Conservation (phyloP, 2,329 filamentous ascomycete species). For the Trichoderma koningiopsis region DNA sequence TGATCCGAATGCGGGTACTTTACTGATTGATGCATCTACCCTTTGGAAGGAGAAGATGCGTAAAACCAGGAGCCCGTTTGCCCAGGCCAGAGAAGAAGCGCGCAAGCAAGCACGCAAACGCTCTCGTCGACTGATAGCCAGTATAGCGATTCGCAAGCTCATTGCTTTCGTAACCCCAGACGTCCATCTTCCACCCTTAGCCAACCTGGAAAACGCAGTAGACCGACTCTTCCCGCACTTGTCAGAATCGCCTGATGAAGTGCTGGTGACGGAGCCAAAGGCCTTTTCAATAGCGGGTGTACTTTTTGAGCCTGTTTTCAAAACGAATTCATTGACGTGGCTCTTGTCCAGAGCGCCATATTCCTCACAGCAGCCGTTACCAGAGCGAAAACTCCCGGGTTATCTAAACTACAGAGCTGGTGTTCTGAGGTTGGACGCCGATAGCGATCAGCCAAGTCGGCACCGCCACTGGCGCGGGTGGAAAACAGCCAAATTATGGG, state of each 20-base stretch:
- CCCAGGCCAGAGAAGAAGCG: constrained; percentile 32
- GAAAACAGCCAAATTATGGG: constrained; percentile 49
- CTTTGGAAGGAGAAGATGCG: constrained; percentile 28
- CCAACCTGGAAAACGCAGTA: constrained; percentile 50
- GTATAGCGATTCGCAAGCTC: constrained; percentile 51
- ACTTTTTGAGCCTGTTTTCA: constrained; percentile 41
- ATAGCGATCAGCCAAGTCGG: constrained; percentile 23
- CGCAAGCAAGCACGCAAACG: constrained; percentile 36
- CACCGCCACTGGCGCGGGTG: constrained; percentile 36
- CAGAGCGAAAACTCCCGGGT: constrained; percentile 33
- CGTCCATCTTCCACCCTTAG: constrained; percentile 44
- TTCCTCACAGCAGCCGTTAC: constrained; percentile 41
- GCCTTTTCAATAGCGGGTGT: constrained; percentile 47
- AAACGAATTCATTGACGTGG: constrained; percentile 40
- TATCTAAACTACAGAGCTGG: constrained; percentile 28
- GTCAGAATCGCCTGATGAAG: constrained; percentile 21
- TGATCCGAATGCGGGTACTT: constrained; percentile 51
- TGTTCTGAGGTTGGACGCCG: not conserved
- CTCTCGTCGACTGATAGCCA: constrained; percentile 48
- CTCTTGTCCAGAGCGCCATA: constrained; percentile 52
- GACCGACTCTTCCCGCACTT: constrained; percentile 54
- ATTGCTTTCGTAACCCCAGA: constrained; percentile 56
- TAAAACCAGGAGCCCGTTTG: constrained; percentile 29
- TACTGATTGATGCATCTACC: constrained; percentile 49
- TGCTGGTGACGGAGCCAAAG: constrained; percentile 35